Base-by-base conservation (phyloP, 1,139 yeast genomes). In the Pichia sp. region DNA sequence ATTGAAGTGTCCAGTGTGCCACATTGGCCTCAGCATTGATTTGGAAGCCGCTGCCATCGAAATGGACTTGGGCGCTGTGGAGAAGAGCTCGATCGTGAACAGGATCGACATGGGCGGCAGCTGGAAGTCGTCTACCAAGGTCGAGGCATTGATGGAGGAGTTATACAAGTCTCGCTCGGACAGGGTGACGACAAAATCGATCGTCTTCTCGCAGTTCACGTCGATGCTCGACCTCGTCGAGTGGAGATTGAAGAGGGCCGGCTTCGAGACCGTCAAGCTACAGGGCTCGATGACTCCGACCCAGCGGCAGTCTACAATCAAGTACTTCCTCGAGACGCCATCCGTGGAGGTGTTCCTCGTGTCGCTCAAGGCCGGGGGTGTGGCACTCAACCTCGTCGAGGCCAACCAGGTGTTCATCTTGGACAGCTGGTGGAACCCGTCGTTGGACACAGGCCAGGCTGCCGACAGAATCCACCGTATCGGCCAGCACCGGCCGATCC, bases 361-460 rank as follows among this genome's bases (percentile, higher is more conserved):
- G 7, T 91, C 97, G 33, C 77, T 95, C 63, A 93, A 93, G 67
- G 99, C 99, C 0, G 99, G 99, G 61, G 99, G 99, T 71, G 99
- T 93, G 41, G 99, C 99, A 0, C 77, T 93, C 62, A 93, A 93
- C 68, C 76, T 93, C 63, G 92, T 97, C 65, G 99, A 95, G 67
- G 99, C 99, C 0, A 90, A 96, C 0, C 97, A 92, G 63, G 98
- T 93, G 44, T 93, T 93, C 63, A 77, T 93, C 51, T 77, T 93
- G 76, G 99, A 93, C 65, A 98, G 98, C 31, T 93, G 99, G 98
- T 93, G 98, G 98, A 93, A 93, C 67, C 98, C 98, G 0, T 87
- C 96, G 64, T 95, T 91, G 4, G 98, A 93, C 71, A 93, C 97
- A 92, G 70, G 70, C 2, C 99, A 93, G 70, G 87, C 96, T 50